These are phyloP conservation scores for Anaeramoeba flamelloides DNA, from an alignment of 78 protist genomes.

Conservation along the genomic window DNA sequence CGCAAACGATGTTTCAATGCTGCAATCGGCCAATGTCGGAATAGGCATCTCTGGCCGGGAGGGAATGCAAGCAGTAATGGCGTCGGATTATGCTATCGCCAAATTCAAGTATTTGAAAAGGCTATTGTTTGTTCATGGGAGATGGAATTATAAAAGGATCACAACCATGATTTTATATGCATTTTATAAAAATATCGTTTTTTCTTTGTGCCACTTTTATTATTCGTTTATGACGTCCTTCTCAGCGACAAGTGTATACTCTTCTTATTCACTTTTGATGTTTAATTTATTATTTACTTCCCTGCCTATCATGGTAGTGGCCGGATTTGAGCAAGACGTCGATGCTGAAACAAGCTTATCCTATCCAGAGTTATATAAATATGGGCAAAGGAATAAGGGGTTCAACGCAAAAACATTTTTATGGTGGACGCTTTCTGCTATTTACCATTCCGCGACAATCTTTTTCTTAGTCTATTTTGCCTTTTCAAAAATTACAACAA, in stretches of 20 bases:
- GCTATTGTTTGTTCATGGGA: background rate
- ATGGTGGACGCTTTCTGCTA: background rate
- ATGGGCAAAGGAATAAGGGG: background rate
- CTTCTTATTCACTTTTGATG: background rate
- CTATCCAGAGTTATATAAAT: background rate
- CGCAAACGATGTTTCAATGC: conserved; percentile 72
- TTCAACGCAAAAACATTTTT: background rate
- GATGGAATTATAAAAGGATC: background rate
- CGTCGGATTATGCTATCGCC: background rate
- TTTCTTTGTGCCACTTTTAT: background rate
- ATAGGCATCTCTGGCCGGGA: background rate
- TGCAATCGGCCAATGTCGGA: conserved; percentile 13
- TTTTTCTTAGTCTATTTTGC: background rate
- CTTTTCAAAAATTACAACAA: background rate
- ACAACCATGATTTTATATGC: background rate
- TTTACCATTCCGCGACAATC: background rate
- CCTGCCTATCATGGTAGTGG: background rate
- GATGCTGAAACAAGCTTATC: background rate
- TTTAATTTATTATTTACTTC: background rate
- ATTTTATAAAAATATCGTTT: background rate
- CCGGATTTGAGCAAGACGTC: background rate
- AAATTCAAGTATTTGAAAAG: background rate
- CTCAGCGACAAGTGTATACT: background rate
- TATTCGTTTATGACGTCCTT: background rate
- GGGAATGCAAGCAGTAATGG: background rate